Base-by-base conservation (phyloP, 495 filamentous ascomycete genomes). In the Penicillium coprophilum region DNA sequence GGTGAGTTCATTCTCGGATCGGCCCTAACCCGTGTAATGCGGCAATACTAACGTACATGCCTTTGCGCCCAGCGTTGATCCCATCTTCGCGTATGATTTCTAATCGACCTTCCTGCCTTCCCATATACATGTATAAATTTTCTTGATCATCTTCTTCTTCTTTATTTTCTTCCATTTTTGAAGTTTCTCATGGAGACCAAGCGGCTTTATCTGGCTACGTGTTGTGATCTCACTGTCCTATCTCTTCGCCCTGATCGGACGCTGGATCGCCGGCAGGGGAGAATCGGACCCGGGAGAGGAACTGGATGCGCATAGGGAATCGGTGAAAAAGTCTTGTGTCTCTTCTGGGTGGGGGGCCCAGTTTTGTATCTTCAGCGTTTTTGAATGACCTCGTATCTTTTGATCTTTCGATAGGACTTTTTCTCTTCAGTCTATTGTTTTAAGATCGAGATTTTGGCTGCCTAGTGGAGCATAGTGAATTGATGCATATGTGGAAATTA, bases 211-310 rank as follows among this genome's bases (percentile, higher is more conserved):
- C 63, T 72, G 64, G 63, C 66, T 71, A 71, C 64, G 64, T 62
- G 65, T 61, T 58, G 59, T 61, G 65, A 60, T 69, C 66, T 62
- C 64, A 67, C 49, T 36, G 49, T 46, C 34, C 43, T 46, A 24
- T 64, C 62, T 64, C 55, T 58, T 49, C 56, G 60, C 61, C 66
- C 66, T 63, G 61, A 53, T 67, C 68, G 67, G 72, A 76, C 76
- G 76, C 76, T 79, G 76, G 76, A 74, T 73, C 74, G 76, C 72
- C 70, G 72, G 60, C 60, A 61, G 62, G 66, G 59, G 60, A 58
- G 58, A 60, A 64, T 55, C 50, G 54, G 53, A 57, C 41, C 21
- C 36, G 45, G 60, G 32, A 31, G 55, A 51, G 15, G 31, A 43
- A 31, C 39, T 36, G 36, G 27, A 43, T 59, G 3, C 10, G 27